phyloP scores from a whole-genome alignment of 495 filamentous ascomycete genomes.

The Hyaloscypha variabilis region DNA sequence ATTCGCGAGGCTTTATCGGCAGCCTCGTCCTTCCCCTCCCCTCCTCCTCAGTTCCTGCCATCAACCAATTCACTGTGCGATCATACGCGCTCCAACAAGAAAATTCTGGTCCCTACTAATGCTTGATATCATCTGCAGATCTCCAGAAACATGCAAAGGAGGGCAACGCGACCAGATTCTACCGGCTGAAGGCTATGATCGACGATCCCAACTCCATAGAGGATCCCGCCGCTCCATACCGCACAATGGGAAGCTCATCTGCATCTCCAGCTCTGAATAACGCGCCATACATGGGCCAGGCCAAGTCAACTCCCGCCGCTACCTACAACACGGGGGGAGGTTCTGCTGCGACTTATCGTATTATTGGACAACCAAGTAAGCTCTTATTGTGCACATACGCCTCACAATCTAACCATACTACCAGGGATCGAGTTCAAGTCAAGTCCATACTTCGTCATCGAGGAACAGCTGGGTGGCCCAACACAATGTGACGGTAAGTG shows the following conservation, averaged over 20 bases:
- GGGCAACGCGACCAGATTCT: slow-evolving; percentile 38
- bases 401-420: slow-evolving; percentile 7
- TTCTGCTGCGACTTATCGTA: slow-evolving; percentile 13
- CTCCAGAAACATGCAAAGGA: slow-evolving; percentile 12
- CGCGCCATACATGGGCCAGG: too few species aligned
- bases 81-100: neutral
- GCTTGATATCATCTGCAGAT: slow-evolving; percentile 9
- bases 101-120: neutral
- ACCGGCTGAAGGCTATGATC: slow-evolving; percentile 38
- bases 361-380: slow-evolving; percentile 14
- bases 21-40: too few species aligned
- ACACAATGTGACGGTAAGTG: slow-evolving; percentile 68
- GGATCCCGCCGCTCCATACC: neutral
- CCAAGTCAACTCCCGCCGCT: neutral
- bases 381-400: neutral
- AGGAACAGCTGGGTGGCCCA: slow-evolving; percentile 61
- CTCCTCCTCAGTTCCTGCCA: neutral
- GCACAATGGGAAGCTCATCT: neutral
- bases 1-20: slow-evolving; percentile 8
- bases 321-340: neutral
- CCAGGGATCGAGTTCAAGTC: slow-evolving; percentile 61
- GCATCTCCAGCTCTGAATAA: slow-evolving; percentile 3
- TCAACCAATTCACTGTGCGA: neutral
- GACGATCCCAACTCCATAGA: slow-evolving; percentile 30
- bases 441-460: slow-evolving; percentile 75